Base-by-base conservation (phyloP, 73 alveolate genomes). In the Symbiodinium pilosum region DNA sequence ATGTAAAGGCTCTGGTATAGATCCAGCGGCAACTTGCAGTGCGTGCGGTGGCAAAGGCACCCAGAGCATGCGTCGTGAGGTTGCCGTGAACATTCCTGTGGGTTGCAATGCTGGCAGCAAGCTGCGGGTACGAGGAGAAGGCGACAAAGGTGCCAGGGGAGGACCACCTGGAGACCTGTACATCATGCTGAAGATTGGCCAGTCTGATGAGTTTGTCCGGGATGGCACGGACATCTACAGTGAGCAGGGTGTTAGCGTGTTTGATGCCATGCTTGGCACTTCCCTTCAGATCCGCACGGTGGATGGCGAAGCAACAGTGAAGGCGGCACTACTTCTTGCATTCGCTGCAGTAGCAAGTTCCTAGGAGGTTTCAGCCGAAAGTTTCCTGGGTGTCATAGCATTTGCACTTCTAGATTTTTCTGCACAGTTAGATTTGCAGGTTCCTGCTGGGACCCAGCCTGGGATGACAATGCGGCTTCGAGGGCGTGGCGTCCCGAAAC, bases 391-490 rank as follows among this genome's bases (percentile, higher is more conserved):
- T n/a, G n/a, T n/a, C n/a, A n/a, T n/a, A n/a, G n/a, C n/a, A n/a
- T n/a, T n/a, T n/a, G n/a, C n/a, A n/a, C n/a, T 5, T 14, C 73
- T 54, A 54, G 73, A 54, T 3, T 16, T 12, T 7, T 54, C 34
- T 16, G n/a, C n/a, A n/a, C n/a, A n/a, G n/a, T n/a, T n/a, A 26
- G 69, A 14, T 47, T 11, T 38, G 4, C 94, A 91, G 91, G 98
- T 93, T 34, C 98, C 98, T n/a, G 93, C 91, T 2, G 98, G 98
- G 5, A 93, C 98, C 47, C 98, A 93, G 98, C 98, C 98, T 28
- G 92, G 92, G 16, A 51, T 93, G 34, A 93, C 93, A 30, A 20
- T 93, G 91, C 83, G 98, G 24, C 84, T 93, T 41, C 98, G 84
- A 34, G 98, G 98, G 8, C 51, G 98, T 38, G 98, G 98, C 21